Percentiles rank a stretch among this genome's conserved stretches.
Conservation (phyloP, 164 flowering plant species). For the Vitis rupestris region DNA sequence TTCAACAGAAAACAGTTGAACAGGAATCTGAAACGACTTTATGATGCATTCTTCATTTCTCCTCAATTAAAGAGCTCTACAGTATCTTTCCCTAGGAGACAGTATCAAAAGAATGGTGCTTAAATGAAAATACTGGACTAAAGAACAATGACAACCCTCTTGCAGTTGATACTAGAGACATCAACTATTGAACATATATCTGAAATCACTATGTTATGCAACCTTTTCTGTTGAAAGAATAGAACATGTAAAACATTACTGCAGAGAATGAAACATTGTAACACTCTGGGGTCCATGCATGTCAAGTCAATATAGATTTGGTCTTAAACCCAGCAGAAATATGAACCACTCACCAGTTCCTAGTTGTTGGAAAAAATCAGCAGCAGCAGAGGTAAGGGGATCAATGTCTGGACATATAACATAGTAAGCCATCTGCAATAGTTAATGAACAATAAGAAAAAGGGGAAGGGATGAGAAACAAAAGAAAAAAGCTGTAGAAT, state of each 20-base stretch:
- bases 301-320: background rate
- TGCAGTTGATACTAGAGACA: no score
- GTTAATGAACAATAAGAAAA: slow-evolving; percentile 3
- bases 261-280: no score
- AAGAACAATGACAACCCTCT: no score
- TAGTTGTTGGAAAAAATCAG: slow-evolving; percentile 94
- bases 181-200: no score
- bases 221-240: background rate
- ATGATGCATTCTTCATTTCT: background rate
- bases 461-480: background rate
- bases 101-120: no score
- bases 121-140: no score
- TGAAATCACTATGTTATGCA: background rate
- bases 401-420: slow-evolving; percentile 94
- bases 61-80: background rate
- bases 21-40: background rate
- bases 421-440: slow-evolving; percentile 74
- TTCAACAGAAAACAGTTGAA: background rate
- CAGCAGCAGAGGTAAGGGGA: slow-evolving; percentile 80
- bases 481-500: background rate
- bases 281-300: background rate
- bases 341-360: slow-evolving; percentile 77
- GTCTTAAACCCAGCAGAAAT: background rate
- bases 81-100: background rate
- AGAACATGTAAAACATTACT: background rate